A percentile compares a stretch with the other conserved stretches of the same genome.
Evolutionary conservation across 306 rosid species (phyloP).

Genomic region (Ormosia emarginata): DNA sequence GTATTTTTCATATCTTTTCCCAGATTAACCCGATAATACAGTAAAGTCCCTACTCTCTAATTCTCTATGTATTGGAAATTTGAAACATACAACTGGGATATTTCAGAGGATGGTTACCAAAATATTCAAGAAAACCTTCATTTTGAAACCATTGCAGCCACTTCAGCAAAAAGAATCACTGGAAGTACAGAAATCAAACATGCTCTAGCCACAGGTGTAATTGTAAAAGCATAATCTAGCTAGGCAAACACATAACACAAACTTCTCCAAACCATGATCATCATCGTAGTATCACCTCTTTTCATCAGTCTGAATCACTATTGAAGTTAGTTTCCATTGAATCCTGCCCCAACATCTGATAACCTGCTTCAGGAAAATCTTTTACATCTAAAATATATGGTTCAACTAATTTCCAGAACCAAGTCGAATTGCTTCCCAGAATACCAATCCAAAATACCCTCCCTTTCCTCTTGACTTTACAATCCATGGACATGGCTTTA

Average conservation of each 20-base stretch:
- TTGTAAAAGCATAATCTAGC: constrained; percentile 1
- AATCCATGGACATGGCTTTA: constrained; percentile 64
- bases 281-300: neutral
- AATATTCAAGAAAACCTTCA: constrained; percentile 15
- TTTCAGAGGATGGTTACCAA: neutral
- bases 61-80: constrained; percentile 2
- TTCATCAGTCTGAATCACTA: constrained; percentile 57
- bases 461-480: constrained; percentile 83
- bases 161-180: neutral
- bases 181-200: neutral
- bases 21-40: neutral
- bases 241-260: neutral
- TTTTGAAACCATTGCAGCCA: neutral
- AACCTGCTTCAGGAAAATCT: constrained; percentile 36
- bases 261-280: neutral
- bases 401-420: constrained; percentile 80
- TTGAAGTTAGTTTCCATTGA: constrained; percentile 38
- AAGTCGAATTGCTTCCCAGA: constrained; percentile 60
- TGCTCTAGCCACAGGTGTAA: neutral
- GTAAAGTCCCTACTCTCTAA: neutral
- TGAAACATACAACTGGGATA: neutral
- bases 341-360: constrained; percentile 22
- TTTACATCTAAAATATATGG: constrained; percentile 61
- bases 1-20: neutral
- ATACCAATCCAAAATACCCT: constrained; percentile 82